Conservation (phyloP, 2,329 filamentous ascomycete species). For the Stagonosporopsis cucurbitacearum region DNA sequence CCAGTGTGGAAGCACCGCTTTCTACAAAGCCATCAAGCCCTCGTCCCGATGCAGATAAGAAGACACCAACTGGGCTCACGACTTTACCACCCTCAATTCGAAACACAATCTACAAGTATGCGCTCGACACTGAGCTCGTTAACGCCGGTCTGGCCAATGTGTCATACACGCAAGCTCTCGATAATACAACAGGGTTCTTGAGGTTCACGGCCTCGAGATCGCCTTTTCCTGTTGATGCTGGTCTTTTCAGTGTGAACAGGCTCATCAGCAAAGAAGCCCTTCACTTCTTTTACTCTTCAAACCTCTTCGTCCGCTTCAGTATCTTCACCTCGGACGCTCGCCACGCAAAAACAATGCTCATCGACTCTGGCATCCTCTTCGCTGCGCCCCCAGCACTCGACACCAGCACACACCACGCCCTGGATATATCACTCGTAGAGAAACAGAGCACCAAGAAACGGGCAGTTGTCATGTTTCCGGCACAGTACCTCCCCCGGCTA, state of each 20-base stretch:
- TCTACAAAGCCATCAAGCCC: conserved; percentile 21
- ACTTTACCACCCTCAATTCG: conserved; percentile 39
- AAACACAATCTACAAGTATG: conserved; percentile 43
- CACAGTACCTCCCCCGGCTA: conserved; percentile 44
- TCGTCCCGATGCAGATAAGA: conserved; percentile 20
- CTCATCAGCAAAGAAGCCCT: conserved; percentile 31
- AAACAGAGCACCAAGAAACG: conserved; percentile 37
- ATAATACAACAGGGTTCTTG: conserved; percentile 22
- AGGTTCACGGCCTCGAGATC: conserved; percentile 38
- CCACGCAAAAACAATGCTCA: conserved; percentile 42
- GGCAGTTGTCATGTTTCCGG: conserved; percentile 41
- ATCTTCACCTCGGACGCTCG: conserved; percentile 37
- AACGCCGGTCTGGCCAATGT: conserved; percentile 38
- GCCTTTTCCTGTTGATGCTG: conserved; percentile 34
- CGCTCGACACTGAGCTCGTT: conserved; percentile 45
- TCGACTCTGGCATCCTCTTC: conserved; percentile 43
- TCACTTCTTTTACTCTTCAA: conserved; percentile 42
- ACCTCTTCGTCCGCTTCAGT: conserved; percentile 38
- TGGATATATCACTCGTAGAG: conserved; percentile 40
- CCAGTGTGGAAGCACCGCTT: conserved; percentile 18
- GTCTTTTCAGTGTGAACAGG: conserved; percentile 39
- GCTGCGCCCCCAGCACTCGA: conserved; percentile 14
- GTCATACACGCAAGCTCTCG: conserved; percentile 38
- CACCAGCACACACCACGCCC: conserved; percentile 25
- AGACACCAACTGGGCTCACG: conserved; percentile 37